Base-by-base conservation (phyloP, 148 eudicot genomes). In the Silene conica region DNA sequence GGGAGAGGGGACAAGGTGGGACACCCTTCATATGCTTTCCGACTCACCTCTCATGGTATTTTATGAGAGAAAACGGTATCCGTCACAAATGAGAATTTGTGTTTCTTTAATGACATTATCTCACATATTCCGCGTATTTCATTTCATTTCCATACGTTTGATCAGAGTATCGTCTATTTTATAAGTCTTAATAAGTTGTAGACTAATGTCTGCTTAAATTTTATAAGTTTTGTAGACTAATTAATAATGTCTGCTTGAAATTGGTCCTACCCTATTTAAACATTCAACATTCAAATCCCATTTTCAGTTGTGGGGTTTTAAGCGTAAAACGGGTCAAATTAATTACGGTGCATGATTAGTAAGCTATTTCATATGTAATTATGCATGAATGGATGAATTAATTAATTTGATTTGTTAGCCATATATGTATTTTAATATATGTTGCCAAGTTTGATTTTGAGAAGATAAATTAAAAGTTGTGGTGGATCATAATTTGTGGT, bases 381-480 rank as follows among this genome's bases (percentile, higher is more conserved):
- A 22, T 60, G 64, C 31, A 21, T 38, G 9, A 38, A 38, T 38
- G 9, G 7, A 38, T 38, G 6, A 38, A 38, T 38, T 38, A 38
- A 38, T 23, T 60, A 22, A 60, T 60, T 22, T 21, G 64, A 60
- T 60, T 60, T 60, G 64, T 60, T 19, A 60, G 31, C 10, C 31
- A 22, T 22, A 60, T 50, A 50, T 26, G n/a, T 60, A 60, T 22
- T 60, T 60, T 22, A 60, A 22, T 11, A n/a, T 56, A 22, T 60
- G 28, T 60, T 64, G 68, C 68, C 46, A 64, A 64, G 20, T 64
- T 34, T 64, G 68, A 64, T 64, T 38, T n/a, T 64, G 45, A 64
- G 46, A 16, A 64, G 13, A 31, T 64, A 31, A 64, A 64, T 16
- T 64, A 31, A 64, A 64, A 22, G 48, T 22, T 64, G 68, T 6